phyloP scores from a whole-genome alignment of 148 eudicot genomes.

The Arbutus unedo region DNA sequence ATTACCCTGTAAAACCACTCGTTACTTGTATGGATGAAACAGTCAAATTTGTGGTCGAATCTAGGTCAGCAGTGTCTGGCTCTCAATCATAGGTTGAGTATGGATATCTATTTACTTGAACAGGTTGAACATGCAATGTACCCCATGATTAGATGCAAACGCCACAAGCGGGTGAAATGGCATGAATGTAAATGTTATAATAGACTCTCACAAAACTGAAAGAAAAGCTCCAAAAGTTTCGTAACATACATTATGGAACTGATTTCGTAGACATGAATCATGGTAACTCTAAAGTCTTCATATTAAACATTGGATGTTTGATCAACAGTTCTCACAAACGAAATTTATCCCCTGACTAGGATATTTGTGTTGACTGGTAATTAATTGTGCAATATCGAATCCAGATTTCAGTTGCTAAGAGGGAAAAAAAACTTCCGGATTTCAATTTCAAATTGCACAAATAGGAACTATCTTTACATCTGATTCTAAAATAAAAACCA shows the following conservation, averaged over 20 bases:
- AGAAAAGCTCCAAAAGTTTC: background rate
- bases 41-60: background rate
- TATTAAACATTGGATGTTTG: background rate
- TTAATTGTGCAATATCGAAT: background rate
- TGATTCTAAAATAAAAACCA: background rate
- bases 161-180: background rate
- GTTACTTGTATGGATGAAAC: background rate
- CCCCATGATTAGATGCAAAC: background rate
- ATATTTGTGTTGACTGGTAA: background rate
- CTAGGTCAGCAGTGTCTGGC: background rate
- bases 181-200: background rate
- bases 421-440: too few relatives aligned
- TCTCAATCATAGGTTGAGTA: background rate
- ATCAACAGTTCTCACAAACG: background rate
- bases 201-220: background rate
- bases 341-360: too few relatives aligned
- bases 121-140: background rate
- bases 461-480: background rate
- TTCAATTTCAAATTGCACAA: slow-evolving; percentile 2
- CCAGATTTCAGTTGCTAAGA: background rate
- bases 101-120: background rate
- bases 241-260: background rate
- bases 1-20: too few relatives aligned
- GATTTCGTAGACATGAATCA: background rate
- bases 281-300: background rate